Conservation (phyloP, 2,329 filamentous ascomycete species). For the Calonectria hawksworthii region DNA sequence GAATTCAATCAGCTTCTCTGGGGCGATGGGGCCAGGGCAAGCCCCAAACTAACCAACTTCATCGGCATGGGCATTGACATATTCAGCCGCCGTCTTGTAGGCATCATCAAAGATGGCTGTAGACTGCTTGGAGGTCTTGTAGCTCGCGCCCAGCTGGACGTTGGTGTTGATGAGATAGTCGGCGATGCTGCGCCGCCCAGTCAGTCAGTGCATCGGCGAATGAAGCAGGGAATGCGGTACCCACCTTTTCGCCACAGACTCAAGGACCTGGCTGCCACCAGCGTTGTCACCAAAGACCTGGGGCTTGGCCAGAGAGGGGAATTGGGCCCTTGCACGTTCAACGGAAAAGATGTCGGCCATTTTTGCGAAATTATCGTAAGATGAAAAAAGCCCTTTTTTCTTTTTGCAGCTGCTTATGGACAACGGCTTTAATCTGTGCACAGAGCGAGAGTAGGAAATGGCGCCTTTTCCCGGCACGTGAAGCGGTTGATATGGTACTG, state of each 20-base stretch:
- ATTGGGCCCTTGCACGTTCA: constrained; percentile 61
- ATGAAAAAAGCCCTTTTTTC: not conserved
- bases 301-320: constrained; percentile 76
- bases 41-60: constrained; percentile 69
- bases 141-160: constrained; percentile 82
- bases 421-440: not conserved
- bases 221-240: not conserved
- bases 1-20: not conserved
- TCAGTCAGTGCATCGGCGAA: constrained; percentile 22
- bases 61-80: constrained; percentile 75
- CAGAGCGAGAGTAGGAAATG: not conserved
- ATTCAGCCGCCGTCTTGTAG: constrained; percentile 75
- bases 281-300: constrained; percentile 86
- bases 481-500: not conserved
- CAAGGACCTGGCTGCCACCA: constrained; percentile 79
- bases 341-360: constrained; percentile 7
- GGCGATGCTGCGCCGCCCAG: constrained; percentile 70
- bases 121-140: constrained; percentile 71
- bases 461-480: not conserved
- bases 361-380: not conserved
- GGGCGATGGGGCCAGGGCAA: not conserved
- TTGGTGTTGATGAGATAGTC: constrained; percentile 78
- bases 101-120: constrained; percentile 72
- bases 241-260: constrained; percentile 60
- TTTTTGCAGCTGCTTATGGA: not conserved